These are phyloP conservation scores for Mortierella sp. DNA, from an alignment of 371 early-diverging fungal genomes.

Conservation along the genomic window DNA sequence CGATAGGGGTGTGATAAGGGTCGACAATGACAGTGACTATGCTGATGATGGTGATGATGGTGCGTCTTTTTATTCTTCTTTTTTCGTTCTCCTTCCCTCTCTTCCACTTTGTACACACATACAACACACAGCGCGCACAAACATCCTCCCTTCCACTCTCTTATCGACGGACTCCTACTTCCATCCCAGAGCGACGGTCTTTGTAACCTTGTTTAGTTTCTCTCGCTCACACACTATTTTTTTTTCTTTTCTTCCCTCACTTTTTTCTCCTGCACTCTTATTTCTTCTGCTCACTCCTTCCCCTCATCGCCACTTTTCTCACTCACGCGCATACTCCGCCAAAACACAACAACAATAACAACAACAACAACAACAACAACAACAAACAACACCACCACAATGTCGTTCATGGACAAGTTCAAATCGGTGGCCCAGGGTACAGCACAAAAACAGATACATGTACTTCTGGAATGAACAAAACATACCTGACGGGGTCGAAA, in stretches of 20 bases:
- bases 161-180: no score
- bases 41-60: no score
- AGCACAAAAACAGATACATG: not conserved
- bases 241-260: not conserved
- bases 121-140: no score
- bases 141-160: no score
- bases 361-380: not conserved
- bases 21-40: no score
- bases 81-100: no score
- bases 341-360: not conserved
- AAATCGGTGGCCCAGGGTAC: conserved; percentile 52
- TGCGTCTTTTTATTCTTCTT: no score
- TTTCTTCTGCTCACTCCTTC: not conserved
- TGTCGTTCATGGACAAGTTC: conserved; percentile 57
- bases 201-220: not conserved
- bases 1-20: no score
- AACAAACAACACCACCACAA: conserved; percentile 9
- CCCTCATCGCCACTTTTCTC: conserved; percentile 10
- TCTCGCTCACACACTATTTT: not conserved
- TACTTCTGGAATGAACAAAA: not conserved
- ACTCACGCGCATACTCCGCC: conserved; percentile 3
- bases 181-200: not conserved
- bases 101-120: no score
- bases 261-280: not conserved
- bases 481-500: conserved; percentile 5